Base-by-base conservation (phyloP, 371 early-diverging fungal genomes). In the Saksenaea vasiformis region DNA sequence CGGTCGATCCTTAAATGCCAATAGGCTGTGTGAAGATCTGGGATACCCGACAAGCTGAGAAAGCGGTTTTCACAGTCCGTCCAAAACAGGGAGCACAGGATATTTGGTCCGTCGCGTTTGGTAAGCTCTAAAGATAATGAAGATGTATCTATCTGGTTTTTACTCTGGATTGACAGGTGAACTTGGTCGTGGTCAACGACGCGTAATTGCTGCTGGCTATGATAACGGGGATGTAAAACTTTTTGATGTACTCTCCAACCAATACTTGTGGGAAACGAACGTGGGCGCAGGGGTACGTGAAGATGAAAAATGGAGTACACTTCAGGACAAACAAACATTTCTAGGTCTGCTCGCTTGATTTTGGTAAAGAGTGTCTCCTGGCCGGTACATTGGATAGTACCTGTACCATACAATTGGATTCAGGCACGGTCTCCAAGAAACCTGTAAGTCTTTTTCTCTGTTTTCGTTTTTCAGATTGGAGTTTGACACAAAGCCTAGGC, bases 221-320 rank as follows among this genome's bases (percentile, higher is more conserved):
- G 94, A 92, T 39, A 90, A 92, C 75, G 94, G 94, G 3, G 88
- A 90, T 69, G 65, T 94, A 19, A 84, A 89, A 58, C 61, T 92
- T 66, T 87, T 93, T 77, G 90, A 92, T 71, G 67, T 93, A 53
- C 62, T 84, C 22, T 71, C 84, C 19, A 22, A 87, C 66, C 73
- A 72, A n/a, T 71, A 86, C 26, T 51, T 86, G 8, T 93, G 91
- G 85, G 87, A 89, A 64, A 85, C 90, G n/a, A 87, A 93, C 58
- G 70, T 91, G 8, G 76, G 83, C 56, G 85, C 88, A 63, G 94
- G 94, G 1, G 88, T 92, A 63, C 60, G 82, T 47, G 64, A 59
- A 36, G 39, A 39, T 54, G 56, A 38, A n/a, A 61, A 68, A 35
- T n/a, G n/a, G n/a, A n/a, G 36, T 61, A 37, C 2, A 14, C 19